phyloP scores from a whole-genome alignment of 2,329 filamentous ascomycete genomes.

The Mycosphaerella sp. region DNA sequence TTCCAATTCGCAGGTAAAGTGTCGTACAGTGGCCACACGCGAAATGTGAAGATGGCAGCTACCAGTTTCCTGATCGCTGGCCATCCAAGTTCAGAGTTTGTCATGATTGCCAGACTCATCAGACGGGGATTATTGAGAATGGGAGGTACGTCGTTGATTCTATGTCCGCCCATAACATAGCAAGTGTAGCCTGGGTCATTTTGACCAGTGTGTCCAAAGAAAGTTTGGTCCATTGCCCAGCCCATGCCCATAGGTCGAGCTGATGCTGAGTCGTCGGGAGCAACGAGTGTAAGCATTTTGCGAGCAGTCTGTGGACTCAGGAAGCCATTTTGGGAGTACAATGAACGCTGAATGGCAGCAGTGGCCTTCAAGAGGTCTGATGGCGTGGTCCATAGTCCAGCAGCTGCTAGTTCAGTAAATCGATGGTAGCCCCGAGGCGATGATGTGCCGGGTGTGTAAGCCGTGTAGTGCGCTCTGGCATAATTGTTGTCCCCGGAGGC shows the following conservation, averaged over 20 bases:
- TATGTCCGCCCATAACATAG: conserved; percentile 18
- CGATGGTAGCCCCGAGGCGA: conserved; percentile 16
- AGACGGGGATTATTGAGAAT: conserved; percentile 3
- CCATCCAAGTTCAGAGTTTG: conserved; percentile 16
- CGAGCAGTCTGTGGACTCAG: conserved; percentile 15
- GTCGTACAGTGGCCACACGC: conserved; percentile 15
- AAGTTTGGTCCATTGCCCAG: conserved; percentile 17
- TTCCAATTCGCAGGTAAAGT: conserved; percentile 4
- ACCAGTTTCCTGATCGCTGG: conserved; percentile 13
- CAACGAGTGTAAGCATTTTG: conserved; percentile 21
- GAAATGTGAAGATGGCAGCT: conserved; percentile 17
- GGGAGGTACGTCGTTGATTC: not conserved
- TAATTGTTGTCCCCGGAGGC: conserved; percentile 18
- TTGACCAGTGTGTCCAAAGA: conserved; percentile 22
- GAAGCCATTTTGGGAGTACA: conserved; percentile 13
- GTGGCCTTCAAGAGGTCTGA: conserved; percentile 23
- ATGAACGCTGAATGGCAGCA: conserved; percentile 21
- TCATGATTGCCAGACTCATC: conserved; percentile 21
- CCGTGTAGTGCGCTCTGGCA: conserved; percentile 19
- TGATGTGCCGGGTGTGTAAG: conserved; percentile 10
- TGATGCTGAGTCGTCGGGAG: not conserved
- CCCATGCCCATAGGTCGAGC: conserved; percentile 15
- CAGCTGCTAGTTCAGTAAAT: conserved; percentile 25
- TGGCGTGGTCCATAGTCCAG: conserved; percentile 28
- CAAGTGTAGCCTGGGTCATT: conserved; percentile 25